These are phyloP conservation scores for Metarhizium rileyi DNA, from an alignment of 2,329 filamentous ascomycete genomes.

Conservation along the genomic window DNA sequence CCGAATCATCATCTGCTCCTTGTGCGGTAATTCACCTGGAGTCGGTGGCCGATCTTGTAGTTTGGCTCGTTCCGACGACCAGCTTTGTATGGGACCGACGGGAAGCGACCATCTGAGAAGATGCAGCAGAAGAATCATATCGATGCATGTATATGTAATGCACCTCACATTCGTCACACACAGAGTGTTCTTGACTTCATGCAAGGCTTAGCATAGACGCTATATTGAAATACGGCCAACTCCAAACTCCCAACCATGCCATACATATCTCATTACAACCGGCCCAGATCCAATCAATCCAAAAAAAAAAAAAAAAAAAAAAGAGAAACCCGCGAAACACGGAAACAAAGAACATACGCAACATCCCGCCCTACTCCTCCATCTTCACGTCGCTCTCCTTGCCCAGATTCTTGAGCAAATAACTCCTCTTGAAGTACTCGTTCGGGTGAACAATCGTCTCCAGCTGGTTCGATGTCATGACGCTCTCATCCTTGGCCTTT, in stretches of 20 bases:
- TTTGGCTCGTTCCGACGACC: too few species aligned
- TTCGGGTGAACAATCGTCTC: slow-evolving; percentile 97
- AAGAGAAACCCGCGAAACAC: too few species aligned
- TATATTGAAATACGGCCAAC: slow-evolving; percentile 7
- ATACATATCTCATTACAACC: slow-evolving; percentile 5
- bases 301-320: too few species aligned
- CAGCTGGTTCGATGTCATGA: slow-evolving; percentile 64
- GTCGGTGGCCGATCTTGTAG: too few species aligned
- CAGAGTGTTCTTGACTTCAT: too few species aligned
- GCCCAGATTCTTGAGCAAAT: slow-evolving; percentile 70
- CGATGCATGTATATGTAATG: too few species aligned
- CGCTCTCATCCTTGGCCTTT: slow-evolving; percentile 63
- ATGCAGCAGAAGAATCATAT: too few species aligned
- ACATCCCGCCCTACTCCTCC: slow-evolving; percentile 32
- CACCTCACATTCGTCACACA: background rate
- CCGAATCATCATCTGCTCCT: too few species aligned
- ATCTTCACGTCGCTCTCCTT: slow-evolving; percentile 48
- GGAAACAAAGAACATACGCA: background rate
- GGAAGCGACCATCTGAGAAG: too few species aligned
- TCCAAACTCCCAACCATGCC: slow-evolving; percentile 13
- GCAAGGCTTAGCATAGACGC: background rate
- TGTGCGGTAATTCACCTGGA: too few species aligned
- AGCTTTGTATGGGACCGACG: too few species aligned
- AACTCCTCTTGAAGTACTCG: slow-evolving; percentile 95
- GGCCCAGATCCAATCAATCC: too few species aligned